Evolutionary conservation across 257 asterid species (phyloP), one percentile per base, ranked within the genome.

Genomic region (Galeopsis tetrahit): DNA sequence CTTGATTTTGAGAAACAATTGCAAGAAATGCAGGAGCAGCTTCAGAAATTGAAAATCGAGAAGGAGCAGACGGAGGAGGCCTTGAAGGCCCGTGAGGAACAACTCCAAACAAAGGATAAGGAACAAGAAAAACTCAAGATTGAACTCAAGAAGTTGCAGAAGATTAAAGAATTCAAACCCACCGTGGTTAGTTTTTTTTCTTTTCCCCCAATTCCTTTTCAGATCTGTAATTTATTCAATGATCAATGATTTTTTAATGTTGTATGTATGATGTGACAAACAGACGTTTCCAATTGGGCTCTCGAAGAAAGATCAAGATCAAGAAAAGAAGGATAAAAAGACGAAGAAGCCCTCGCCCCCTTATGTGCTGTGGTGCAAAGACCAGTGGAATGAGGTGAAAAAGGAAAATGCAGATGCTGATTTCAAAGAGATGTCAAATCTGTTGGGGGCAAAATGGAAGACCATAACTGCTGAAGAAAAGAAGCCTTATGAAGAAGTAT

Each of bases 321-420:
- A 81, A 69, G 96, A 85, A 2, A 92, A 92, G 85, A 91, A 91
- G 63, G 90, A 83, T 51, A 93, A 87, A 72, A 91, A 84, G 85
- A 86, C 49, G 77, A 93, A 91, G 69, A 93, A 76, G 82, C 98
- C 97, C 17, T 87, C 94, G 0, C 90, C 94, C 33, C 80, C 98
- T 0, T 93, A 93, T 56, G 84, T 76, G 1, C 71, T 86, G 63
- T 93, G 98, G 98, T 88, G 90, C 83, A 93, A 93, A 79, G 97
- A 91, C 73, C 91, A 86, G 51, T 93, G 98, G 98, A 82, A 72
- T 78, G 97, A 89, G 97, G 98, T 91, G 63, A 93, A 93, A 85
- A 83, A 82, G 14, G 84, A 80, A 1, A 88, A 89, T 10, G 94
- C 96, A 5, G 84, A 86, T 5, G 89, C 96, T 0, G 96, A 89